These are phyloP conservation scores for Schizothecium vesticola DNA, from an alignment of 495 filamentous ascomycete species.

Conservation along the genomic window DNA sequence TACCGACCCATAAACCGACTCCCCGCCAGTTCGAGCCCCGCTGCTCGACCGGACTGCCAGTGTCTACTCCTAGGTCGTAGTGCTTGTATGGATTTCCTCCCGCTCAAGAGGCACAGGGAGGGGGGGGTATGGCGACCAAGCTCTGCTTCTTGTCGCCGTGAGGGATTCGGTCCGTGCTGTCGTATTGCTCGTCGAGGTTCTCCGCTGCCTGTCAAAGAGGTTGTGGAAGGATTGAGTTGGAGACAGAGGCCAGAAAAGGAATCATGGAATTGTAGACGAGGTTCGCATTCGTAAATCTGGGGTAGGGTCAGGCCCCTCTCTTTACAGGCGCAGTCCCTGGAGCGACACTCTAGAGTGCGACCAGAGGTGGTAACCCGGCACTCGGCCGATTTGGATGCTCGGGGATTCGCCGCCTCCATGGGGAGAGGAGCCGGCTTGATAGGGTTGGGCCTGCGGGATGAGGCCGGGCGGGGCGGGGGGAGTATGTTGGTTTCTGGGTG, in stretches of 20 bases:
- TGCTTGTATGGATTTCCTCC: background rate
- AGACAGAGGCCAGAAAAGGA: background rate
- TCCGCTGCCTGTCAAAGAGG: background rate
- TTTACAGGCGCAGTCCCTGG: background rate
- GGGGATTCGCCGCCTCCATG: background rate
- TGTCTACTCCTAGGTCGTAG: background rate
- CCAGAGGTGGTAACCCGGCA: constrained; percentile 13
- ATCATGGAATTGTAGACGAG: background rate
- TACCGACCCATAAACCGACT: background rate
- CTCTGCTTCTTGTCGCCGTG: background rate
- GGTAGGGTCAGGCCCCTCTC: background rate
- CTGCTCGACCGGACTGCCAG: background rate
- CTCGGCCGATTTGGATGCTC: constrained; percentile 10
- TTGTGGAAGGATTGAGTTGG: background rate
- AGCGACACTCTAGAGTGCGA: constrained; percentile 5
- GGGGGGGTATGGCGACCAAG: background rate
- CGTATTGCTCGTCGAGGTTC: background rate
- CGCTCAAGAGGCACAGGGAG: background rate
- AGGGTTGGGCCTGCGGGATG: background rate
- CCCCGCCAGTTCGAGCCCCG: background rate
- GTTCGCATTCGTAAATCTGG: background rate
- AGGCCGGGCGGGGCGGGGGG: background rate
- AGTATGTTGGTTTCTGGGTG: background rate
- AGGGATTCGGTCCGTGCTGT: background rate
- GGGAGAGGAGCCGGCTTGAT: background rate